Evolutionary conservation across 495 filamentous ascomycete genomes (phyloP), one percentile per base, ranked within the genome.

Genomic region (Talaromyces wortmannii): DNA sequence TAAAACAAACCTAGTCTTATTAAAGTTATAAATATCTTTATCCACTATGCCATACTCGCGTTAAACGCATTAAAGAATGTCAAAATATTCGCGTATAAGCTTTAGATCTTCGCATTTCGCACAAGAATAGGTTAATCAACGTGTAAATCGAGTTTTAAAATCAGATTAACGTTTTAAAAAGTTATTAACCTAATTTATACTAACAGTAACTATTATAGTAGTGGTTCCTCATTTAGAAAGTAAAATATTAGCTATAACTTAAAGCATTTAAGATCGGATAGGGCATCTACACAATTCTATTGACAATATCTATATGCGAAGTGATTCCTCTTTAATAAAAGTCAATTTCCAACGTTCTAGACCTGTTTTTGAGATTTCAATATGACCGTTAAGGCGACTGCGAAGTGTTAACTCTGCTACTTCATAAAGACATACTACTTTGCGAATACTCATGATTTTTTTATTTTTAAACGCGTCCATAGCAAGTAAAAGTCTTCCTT

Each of bases 41-140:
- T 57, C 30, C 47, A 53, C 46, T 40, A 57, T 60, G 18, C 54
- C 54, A 47, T 60, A 46, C 49, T 61, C 51, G 30, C 47, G 40
- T 36, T 57, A 57, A 57, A 55, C 30, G 15, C 31, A 15, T 6
- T 57, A 16, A 23, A 61, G 45, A 55, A 42, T 49, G 17, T 61
- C 6, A 57, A 61, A 61, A 40, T 42, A 55, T 13, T 18, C 11
- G 17, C 40, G 52, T 48, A 60, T 49, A 32, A 60, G 23, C 29
- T 40, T 57, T 51, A 31, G 55, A 49, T 55, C 53, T 31, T 55
- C 45, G 23, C 36, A 45, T 43, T 55, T 53, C 13, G 43, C 48
- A n/a, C 18, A 42, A 12, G 12, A 36, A 36, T 36, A 36, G 6
- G 12, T 36, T 36, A 36, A 36, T 36, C 12, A 36, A 36, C 12